Evolutionary conservation across 345 rosid species (phyloP).

Genomic region (Gynandropsis gynandra): DNA sequence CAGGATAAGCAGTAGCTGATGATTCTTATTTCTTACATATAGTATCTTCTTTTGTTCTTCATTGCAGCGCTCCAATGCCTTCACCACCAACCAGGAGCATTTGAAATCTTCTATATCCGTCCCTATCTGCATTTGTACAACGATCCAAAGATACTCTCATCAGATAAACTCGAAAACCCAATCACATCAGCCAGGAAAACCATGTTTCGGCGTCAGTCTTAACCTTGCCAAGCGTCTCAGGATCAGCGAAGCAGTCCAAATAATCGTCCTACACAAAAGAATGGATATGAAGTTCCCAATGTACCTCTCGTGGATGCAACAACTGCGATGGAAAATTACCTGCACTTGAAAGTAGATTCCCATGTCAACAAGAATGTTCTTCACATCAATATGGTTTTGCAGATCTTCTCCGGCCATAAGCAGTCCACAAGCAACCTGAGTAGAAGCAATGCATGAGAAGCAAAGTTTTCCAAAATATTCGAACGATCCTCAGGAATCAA

Average conservation of each 20-base stretch:
- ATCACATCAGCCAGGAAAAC: not conserved
- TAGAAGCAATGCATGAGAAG: not conserved
- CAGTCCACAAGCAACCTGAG: conserved; percentile 83
- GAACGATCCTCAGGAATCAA: too few relatives aligned
- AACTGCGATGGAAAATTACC: conserved; percentile 29
- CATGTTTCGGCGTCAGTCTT: too few relatives aligned
- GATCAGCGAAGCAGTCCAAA: conserved; percentile 79
- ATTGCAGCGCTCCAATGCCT: conserved; percentile 56
- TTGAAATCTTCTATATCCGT: conserved; percentile 84
- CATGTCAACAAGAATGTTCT: conserved; percentile 63
- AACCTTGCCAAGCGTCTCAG: conserved; percentile 69
- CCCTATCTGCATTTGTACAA: conserved; percentile 50
- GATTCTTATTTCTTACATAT: conserved; percentile 47
- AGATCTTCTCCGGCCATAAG: conserved; percentile 65
- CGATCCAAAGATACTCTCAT: conserved; percentile 5
- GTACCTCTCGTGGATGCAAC: conserved; percentile 3
- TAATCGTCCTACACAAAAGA: conserved; percentile 56
- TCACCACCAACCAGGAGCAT: conserved; percentile 87
- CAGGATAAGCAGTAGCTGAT: not conserved
- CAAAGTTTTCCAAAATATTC: conserved; percentile 5
- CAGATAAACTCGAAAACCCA: conserved; percentile 8
- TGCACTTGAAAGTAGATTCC: conserved; percentile 81
- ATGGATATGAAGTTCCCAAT: not conserved
- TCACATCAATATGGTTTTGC: conserved; percentile 52
- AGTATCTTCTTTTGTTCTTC: conserved; percentile 57